phyloP scores from a whole-genome alignment of 179 eudicot species.

The Beta lomatogona region DNA sequence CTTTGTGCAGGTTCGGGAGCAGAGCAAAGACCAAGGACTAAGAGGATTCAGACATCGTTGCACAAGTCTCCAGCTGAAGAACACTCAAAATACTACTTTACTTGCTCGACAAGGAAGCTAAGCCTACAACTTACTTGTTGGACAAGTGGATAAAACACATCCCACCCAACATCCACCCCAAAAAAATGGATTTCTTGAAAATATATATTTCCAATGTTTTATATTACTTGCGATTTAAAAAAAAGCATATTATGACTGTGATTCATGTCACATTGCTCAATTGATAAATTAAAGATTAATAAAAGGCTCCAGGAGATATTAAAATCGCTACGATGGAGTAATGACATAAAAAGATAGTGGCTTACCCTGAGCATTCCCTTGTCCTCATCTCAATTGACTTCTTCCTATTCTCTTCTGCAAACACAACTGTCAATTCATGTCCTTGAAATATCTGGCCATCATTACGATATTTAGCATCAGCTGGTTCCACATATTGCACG shows the following conservation, averaged over 20 bases:
- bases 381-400: slow-evolving; percentile 88
- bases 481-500: slow-evolving; percentile 90
- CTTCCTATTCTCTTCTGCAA: slow-evolving; percentile 97
- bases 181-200: neutral
- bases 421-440: slow-evolving; percentile 89
- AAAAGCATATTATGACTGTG: neutral
- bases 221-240: neutral
- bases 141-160: too few species aligned
- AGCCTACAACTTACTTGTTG: too few species aligned
- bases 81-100: too few species aligned
- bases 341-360: neutral
- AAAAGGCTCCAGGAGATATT: neutral
- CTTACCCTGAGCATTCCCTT: slow-evolving; percentile 67
- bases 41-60: too few species aligned
- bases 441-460: slow-evolving; percentile 84
- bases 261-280: neutral
- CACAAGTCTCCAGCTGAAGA: too few species aligned
- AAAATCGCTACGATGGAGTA: neutral
- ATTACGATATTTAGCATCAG: slow-evolving; percentile 94
- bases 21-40: too few species aligned
- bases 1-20: too few species aligned
- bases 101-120: too few species aligned
- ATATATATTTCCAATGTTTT: neutral
- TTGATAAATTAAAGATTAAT: neutral
- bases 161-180: neutral